phyloP scores from a whole-genome alignment of 495 filamentous ascomycete genomes.

The Patellaria atrata region DNA sequence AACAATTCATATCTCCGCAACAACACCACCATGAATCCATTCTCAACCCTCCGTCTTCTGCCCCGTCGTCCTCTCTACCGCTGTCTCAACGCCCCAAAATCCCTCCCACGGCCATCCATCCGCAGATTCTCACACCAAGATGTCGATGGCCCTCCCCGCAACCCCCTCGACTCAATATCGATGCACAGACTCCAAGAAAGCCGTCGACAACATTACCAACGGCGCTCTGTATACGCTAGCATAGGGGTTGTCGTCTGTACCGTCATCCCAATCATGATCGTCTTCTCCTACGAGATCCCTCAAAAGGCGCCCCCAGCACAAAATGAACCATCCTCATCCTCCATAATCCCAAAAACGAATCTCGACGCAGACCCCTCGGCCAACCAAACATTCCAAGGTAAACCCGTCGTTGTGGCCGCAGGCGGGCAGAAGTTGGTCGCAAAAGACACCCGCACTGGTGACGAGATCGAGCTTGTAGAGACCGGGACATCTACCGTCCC shows the following conservation, averaged over 20 bases:
- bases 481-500: slow-evolving; percentile 79
- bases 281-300: slow-evolving; percentile 24
- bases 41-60: slow-evolving; percentile 6
- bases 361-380: slow-evolving; percentile 12
- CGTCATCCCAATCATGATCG: slow-evolving; percentile 31
- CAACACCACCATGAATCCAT: slow-evolving; percentile 9
- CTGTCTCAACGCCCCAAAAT: slow-evolving; percentile 11
- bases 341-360: too few species aligned
- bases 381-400: slow-evolving; percentile 24
- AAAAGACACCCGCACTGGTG: slow-evolving; percentile 33
- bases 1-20: not conserved
- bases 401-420: slow-evolving; percentile 33
- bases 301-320: slow-evolving; percentile 14
- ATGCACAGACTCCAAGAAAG: too few species aligned
- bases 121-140: slow-evolving; percentile 6
- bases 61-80: slow-evolving; percentile 10
- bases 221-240: not conserved
- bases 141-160: too few species aligned
- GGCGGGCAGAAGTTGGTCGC: slow-evolving; percentile 41
- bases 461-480: slow-evolving; percentile 47
- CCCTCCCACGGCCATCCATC: slow-evolving; percentile 2
- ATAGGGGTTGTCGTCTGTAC: slow-evolving; percentile 34
- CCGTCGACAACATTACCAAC: too few species aligned
- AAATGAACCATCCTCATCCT: too few species aligned
- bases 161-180: not conserved